Evolutionary conservation across 257 asterid genomes (phyloP), one percentile per base, ranked within the genome.

Genomic region (Phtheirospermum japonicum): DNA sequence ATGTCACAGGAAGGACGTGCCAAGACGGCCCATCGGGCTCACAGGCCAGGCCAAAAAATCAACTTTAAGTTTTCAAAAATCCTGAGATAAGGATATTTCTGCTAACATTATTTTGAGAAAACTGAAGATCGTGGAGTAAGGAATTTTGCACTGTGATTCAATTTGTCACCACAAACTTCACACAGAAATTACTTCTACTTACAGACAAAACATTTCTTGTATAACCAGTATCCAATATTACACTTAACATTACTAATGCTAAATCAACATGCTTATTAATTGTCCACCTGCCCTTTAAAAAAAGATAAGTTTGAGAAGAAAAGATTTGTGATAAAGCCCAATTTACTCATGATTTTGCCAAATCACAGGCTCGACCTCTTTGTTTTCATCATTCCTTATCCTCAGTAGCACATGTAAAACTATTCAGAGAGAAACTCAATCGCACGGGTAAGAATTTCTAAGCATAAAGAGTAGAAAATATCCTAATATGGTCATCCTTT

Each of bases 391-490:
- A 20, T 10, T 51, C 33, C 9, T 26, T 51, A 2, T 19, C 0
- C 16, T 51, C n/a, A 12, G 28, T 26, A 28, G 36, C 11, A 12
- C 59, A 5, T 7, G 37, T 26, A 28, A 54, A 54, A 54, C 40
- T 20, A 53, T 9, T 5, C 5, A 28, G 17, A 23, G n/a, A 53
- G 9, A 26, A 23, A 53, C 26, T 34, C 4, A 26, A 23, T 23
- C 1, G 28, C 54, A 48, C 28, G 1, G 0, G 5, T 4, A 16
- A 48, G 20, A 48, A 2, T 23, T n/a, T 14, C 26, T 5, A 48
- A 48, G 54, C 54, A 48, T 48, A 42, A 42, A 42, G 49, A 42
- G 18, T 42, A 17, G 49, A 42, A n/a, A 42, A 42, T 14, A 16
- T 46, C 53, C 26, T 9, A 46, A 5, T 40, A 40, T 40, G 48